Percentiles rank a stretch among this genome's conserved stretches.
These are phyloP conservation scores for Fraxinus excelsior DNA, from an alignment of 257 asterid species.

Conservation along the genomic window DNA sequence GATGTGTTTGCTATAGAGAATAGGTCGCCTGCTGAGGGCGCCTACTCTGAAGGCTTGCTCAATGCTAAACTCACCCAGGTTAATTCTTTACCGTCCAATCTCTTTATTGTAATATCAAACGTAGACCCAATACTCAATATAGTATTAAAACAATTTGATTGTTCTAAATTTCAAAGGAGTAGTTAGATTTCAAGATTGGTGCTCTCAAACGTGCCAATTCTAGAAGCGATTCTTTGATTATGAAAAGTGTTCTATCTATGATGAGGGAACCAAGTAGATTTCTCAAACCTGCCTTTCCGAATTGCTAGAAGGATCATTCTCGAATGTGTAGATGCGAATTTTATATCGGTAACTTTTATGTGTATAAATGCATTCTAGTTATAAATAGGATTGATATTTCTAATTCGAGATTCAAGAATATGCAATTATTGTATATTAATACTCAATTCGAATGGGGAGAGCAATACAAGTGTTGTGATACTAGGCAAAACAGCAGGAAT, in stretches of 20 bases:
- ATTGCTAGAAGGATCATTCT: too few relatives aligned
- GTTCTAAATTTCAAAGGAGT: too few relatives aligned
- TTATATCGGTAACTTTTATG: too few relatives aligned
- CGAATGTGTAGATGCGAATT: too few relatives aligned
- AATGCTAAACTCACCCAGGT: constrained; percentile 97
- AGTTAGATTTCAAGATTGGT: too few relatives aligned
- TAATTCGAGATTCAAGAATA: not conserved
- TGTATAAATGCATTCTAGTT: not conserved
- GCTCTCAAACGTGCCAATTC: too few relatives aligned
- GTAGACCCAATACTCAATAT: too few relatives aligned
- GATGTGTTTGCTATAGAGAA: constrained; percentile 77
- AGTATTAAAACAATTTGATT: too few relatives aligned
- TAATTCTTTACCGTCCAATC: not conserved
- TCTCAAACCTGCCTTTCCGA: too few relatives aligned
- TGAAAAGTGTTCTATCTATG: too few relatives aligned
- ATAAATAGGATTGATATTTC: not conserved
- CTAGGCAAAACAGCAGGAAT: not conserved
- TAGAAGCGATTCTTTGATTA: too few relatives aligned
- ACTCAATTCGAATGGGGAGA: not conserved
- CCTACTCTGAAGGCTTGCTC: constrained; percentile 83
- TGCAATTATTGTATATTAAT: not conserved
- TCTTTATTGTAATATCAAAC: not conserved
- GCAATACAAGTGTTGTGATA: not conserved
- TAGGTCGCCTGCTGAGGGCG: constrained; percentile 96
- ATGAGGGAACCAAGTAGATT: too few relatives aligned